These are phyloP conservation scores for Syncephalastrum racemosum DNA, from an alignment of 371 early-diverging fungal species.

Conservation along the genomic window DNA sequence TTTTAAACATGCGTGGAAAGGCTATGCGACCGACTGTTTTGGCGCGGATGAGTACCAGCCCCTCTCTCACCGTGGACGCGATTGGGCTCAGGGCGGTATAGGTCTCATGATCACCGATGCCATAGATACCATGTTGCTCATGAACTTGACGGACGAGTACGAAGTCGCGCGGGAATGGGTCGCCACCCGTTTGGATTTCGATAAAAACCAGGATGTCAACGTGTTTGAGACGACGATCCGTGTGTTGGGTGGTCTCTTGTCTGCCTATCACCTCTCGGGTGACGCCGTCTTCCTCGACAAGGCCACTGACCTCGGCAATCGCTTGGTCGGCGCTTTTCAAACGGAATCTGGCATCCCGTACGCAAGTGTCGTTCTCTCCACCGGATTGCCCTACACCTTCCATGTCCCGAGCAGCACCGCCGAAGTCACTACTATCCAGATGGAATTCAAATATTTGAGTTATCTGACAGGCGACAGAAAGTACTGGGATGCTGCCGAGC, in stretches of 20 bases:
- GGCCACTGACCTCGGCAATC: constrained; percentile 79
- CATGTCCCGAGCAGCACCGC: constrained; percentile 69
- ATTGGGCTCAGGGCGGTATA: constrained; percentile 62
- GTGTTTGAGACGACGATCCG: constrained; percentile 95
- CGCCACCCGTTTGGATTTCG: constrained; percentile 53
- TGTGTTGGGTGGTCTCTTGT: constrained; percentile 85
- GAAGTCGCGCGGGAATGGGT: constrained; percentile 69
- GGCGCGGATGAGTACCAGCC: constrained; percentile 87
- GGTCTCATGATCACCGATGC: constrained; percentile 85
- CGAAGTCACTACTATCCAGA: constrained; percentile 83
- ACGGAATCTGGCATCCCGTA: constrained; percentile 78
- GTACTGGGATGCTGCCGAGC: constrained; percentile 73
- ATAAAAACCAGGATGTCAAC: constrained; percentile 73
- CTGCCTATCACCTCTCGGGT: constrained; percentile 76
- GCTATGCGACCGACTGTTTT: constrained; percentile 77
- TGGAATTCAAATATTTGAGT: constrained; percentile 88
- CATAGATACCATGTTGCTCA: constrained; percentile 81
- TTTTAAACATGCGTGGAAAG: constrained; percentile 75
- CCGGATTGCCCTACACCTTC: constrained; percentile 25
- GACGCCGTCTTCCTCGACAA: constrained; percentile 67
- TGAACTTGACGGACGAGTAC: constrained; percentile 79
- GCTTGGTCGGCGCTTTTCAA: constrained; percentile 75
- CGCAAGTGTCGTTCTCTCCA: constrained; percentile 65
- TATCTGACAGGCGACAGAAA: constrained; percentile 70
- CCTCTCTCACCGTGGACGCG: constrained; percentile 47